phyloP scores from a whole-genome alignment of 306 rosid species.

The Elaeagnus macrophylla region DNA sequence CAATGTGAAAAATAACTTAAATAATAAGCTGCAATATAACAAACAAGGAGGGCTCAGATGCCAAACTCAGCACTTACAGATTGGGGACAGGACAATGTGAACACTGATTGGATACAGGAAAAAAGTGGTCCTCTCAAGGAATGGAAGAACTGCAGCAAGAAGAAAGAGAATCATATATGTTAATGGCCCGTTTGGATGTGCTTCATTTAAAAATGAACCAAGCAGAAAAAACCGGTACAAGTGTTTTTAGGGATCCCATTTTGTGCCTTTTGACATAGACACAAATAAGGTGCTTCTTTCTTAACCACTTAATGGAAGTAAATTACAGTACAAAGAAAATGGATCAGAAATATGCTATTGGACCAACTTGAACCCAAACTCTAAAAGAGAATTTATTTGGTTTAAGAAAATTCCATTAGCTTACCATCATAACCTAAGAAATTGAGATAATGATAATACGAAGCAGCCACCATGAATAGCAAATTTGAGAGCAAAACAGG shows the following conservation, averaged over 20 bases:
- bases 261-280: no score
- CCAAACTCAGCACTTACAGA: constrained; percentile 60
- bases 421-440: constrained; percentile 99
- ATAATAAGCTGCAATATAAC: constrained; percentile 19
- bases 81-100: constrained; percentile 82
- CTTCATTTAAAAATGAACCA: no score
- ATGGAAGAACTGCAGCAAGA: constrained; percentile 76
- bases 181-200: no score
- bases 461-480: constrained; percentile 88
- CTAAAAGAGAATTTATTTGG: neutral
- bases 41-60: constrained; percentile 17
- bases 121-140: constrained; percentile 90
- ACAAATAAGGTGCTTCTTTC: no score
- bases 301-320: neutral
- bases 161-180: constrained; percentile 5
- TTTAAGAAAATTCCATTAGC: constrained; percentile 5
- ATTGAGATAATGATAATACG: constrained; percentile 95
- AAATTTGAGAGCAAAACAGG: constrained; percentile 84
- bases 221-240: no score
- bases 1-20: constrained; percentile 22
- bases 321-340: neutral
- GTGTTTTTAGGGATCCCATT: no score
- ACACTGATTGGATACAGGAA: constrained; percentile 87
- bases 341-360: neutral
- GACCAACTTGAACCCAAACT: neutral